phyloP scores from a whole-genome alignment of 768 basidiomycete species.

The Boletus vinaceobasis region DNA sequence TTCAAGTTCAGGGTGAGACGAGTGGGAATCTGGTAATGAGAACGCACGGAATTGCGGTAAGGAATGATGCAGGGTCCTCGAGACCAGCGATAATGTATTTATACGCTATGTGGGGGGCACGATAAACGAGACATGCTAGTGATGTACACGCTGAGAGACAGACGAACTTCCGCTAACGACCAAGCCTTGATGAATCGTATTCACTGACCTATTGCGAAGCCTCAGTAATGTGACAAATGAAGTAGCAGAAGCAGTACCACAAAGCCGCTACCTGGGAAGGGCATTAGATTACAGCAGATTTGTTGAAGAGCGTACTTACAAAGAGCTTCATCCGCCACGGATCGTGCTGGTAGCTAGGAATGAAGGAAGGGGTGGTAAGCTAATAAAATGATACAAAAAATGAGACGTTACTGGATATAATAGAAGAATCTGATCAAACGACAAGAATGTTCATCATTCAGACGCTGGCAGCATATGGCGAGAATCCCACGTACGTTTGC shows the following conservation, averaged over 20 bases:
- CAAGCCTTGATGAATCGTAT: constrained; percentile 6
- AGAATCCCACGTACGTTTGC: background rate
- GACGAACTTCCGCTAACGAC: constrained; percentile 5
- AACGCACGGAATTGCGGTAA: background rate
- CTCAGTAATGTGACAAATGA: background rate
- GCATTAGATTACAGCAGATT: background rate
- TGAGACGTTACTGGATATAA: background rate
- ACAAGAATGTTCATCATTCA: background rate
- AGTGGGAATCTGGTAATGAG: background rate
- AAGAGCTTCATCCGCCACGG: constrained; percentile 1
- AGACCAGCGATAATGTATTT: constrained; percentile 1
- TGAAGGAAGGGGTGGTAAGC: background rate
- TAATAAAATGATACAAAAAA: background rate
- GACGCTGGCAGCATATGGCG: background rate
- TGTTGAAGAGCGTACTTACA: background rate
- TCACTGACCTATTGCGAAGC: background rate
- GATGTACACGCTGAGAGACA: background rate
- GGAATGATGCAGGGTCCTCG: background rate
- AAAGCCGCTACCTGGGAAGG: background rate
- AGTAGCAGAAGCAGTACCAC: background rate
- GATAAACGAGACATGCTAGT: background rate
- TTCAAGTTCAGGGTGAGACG: background rate
- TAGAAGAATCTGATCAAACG: constrained; percentile 1
- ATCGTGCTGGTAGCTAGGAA: constrained; percentile 3
- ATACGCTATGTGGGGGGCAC: background rate